phyloP scores from a whole-genome alignment of 257 asterid genomes.

The Lavandula angustifolia region DNA sequence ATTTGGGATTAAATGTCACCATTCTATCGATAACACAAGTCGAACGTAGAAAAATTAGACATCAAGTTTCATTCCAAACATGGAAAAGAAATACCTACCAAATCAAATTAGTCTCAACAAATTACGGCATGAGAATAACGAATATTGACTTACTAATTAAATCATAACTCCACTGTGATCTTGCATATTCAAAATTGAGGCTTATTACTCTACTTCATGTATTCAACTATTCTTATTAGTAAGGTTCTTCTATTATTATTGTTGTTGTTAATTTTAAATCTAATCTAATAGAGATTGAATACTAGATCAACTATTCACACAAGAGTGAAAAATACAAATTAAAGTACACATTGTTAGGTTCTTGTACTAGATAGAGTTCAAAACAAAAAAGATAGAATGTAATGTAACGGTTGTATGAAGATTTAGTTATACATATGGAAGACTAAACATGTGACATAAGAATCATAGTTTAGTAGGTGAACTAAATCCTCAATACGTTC shows the following conservation, averaged over 20 bases:
- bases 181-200: too few relatives aligned
- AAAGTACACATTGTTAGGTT: neutral
- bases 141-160: neutral
- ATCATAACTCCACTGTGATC: neutral
- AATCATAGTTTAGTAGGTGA: constrained; percentile 62
- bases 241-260: too few relatives aligned
- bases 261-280: too few relatives aligned
- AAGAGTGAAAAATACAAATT: too few relatives aligned
- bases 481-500: constrained; percentile 43
- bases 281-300: too few relatives aligned
- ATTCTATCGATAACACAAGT: too few relatives aligned
- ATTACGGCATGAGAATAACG: neutral
- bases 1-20: too few relatives aligned
- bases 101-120: constrained; percentile 12
- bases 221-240: neutral
- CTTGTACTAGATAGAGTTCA: neutral
- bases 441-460: constrained; percentile 30
- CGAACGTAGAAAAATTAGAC: too few relatives aligned
- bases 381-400: neutral
- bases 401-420: too few relatives aligned
- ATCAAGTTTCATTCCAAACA: too few relatives aligned
- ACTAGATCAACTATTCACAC: too few relatives aligned
- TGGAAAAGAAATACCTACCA: constrained; percentile 1
- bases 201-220: neutral
- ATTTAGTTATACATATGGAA: neutral